A percentile compares a stretch with the other conserved stretches of the same genome.
Conservation (phyloP, 1,284 basidiomycete genomes). For the Cystobasidium sp. region DNA sequence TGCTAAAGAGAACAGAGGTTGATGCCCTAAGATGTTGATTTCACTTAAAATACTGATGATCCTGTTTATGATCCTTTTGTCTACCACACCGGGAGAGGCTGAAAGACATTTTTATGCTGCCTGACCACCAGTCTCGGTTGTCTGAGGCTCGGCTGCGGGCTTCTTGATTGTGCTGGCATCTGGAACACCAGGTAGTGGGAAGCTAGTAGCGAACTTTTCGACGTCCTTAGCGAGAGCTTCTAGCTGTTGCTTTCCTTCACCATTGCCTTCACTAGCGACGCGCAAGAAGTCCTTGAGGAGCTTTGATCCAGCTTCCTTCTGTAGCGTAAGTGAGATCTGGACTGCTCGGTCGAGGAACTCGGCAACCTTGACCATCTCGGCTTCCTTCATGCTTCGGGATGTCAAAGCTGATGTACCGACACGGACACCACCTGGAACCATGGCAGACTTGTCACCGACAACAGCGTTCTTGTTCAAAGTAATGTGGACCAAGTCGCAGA, state of each 20-base stretch:
- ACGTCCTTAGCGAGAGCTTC: conserved; percentile 75
- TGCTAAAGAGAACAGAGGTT: conserved; percentile 20
- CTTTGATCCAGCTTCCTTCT: conserved; percentile 94
- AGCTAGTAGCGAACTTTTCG: conserved; percentile 75
- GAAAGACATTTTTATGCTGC: neutral
- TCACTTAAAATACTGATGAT: neutral
- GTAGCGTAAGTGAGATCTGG: conserved; percentile 80
- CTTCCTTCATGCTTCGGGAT: conserved; percentile 79
- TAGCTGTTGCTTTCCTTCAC: conserved; percentile 71
- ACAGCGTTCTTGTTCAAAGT: conserved; percentile 80
- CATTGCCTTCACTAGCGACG: conserved; percentile 72
- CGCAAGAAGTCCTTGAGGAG: conserved; percentile 94
- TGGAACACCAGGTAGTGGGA: conserved; percentile 87
- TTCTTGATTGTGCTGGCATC: conserved; percentile 37
- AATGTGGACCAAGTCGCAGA: conserved; percentile 95
- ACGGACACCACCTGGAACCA: conserved; percentile 96
- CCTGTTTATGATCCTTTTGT: neutral
- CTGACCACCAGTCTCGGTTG: conserved; percentile 33
- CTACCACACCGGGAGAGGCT: too few species aligned
- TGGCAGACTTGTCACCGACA: conserved; percentile 90
- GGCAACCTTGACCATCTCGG: conserved; percentile 85
- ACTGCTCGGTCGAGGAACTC: conserved; percentile 90
- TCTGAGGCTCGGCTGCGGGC: conserved; percentile 35
- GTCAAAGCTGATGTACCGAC: conserved; percentile 94
- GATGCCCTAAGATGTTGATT: conserved; percentile 19